phyloP scores from a whole-genome alignment of 352 stramenopile species.

The Globisporangium alternatum region DNA sequence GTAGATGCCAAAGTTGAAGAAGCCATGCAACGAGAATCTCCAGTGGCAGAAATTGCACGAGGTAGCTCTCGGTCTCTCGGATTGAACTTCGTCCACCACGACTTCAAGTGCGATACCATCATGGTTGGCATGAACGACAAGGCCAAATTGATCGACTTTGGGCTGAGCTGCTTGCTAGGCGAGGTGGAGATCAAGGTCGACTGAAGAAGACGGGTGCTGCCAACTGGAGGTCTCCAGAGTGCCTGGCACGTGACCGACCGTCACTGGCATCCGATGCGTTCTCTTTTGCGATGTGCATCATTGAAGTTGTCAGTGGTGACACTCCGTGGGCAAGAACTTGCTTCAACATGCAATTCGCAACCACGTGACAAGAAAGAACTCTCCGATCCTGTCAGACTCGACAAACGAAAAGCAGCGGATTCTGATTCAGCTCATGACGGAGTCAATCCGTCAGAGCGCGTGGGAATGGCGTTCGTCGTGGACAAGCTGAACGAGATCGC shows the following conservation, averaged over 20 bases:
- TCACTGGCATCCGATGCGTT: constrained; percentile 1
- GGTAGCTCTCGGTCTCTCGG: background rate
- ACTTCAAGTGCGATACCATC: constrained; percentile 26
- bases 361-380: background rate
- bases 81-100: constrained; percentile 13
- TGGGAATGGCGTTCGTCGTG: background rate
- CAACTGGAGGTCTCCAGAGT: background rate
- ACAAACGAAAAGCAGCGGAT: background rate
- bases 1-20: background rate
- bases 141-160: constrained; percentile 29
- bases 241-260: background rate
- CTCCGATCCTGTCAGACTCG: background rate
- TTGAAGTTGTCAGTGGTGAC: constrained; percentile 5
- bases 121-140: constrained; percentile 22
- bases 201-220: constrained; percentile 37
- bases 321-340: background rate
- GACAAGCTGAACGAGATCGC: background rate
- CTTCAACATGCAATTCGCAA: background rate
- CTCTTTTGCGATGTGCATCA: constrained; percentile 13
- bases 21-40: background rate
- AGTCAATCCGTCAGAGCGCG: background rate
- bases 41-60: background rate
- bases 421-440: background rate
- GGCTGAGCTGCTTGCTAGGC: background rate
- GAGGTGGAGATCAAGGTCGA: background rate